phyloP scores from a whole-genome alignment of 2,329 filamentous ascomycete genomes.

The Hypoxylon sp. region DNA sequence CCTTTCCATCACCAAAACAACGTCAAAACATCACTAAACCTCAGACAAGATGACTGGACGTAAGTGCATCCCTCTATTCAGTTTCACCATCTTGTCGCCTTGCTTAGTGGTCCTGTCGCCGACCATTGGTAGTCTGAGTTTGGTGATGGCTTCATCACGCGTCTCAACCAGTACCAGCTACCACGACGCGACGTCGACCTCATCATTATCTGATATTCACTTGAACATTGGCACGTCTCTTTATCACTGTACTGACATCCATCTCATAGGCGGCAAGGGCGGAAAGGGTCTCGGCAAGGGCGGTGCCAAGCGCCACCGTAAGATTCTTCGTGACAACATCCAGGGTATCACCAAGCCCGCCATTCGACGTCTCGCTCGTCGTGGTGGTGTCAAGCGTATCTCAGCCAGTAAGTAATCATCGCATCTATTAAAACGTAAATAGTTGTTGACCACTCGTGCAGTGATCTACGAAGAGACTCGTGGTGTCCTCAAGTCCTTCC shows the following conservation, averaged over 20 bases:
- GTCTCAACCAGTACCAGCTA: slow-evolving; percentile 46
- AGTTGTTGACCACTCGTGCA: slow-evolving; percentile 20
- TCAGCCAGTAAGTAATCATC: slow-evolving; percentile 78
- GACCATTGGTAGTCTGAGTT: slow-evolving; percentile 42
- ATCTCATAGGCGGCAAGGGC: slow-evolving; percentile 54
- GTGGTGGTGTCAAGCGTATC: slow-evolving; percentile 99
- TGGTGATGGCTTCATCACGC: slow-evolving; percentile 46
- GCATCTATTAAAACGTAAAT: slow-evolving; percentile 38
- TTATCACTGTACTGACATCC: slow-evolving; percentile 57
- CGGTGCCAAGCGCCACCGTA: slow-evolving; percentile 97
- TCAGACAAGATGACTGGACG: slow-evolving; percentile 77
- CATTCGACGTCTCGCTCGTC: slow-evolving; percentile 97
- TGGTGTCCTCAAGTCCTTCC: slow-evolving; percentile 86
- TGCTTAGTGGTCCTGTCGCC: slow-evolving; percentile 6
- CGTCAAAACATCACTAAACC: slow-evolving; percentile 46
- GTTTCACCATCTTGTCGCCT: slow-evolving; percentile 37
- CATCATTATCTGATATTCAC: slow-evolving; percentile 15
- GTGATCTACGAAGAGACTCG: slow-evolving; percentile 70
- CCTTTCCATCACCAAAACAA: slow-evolving; percentile 50
- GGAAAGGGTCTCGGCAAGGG: slow-evolving; percentile 62
- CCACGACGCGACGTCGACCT: slow-evolving; percentile 23
- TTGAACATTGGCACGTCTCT: neutral
- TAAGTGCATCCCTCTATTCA: slow-evolving; percentile 62
- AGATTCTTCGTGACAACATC: slow-evolving; percentile 99
- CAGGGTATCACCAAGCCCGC: slow-evolving; percentile 99